Evolutionary conservation across 371 early-diverging fungal genomes (phyloP), one percentile per base, ranked within the genome.

Genomic region (Syncephalis fuscata): DNA sequence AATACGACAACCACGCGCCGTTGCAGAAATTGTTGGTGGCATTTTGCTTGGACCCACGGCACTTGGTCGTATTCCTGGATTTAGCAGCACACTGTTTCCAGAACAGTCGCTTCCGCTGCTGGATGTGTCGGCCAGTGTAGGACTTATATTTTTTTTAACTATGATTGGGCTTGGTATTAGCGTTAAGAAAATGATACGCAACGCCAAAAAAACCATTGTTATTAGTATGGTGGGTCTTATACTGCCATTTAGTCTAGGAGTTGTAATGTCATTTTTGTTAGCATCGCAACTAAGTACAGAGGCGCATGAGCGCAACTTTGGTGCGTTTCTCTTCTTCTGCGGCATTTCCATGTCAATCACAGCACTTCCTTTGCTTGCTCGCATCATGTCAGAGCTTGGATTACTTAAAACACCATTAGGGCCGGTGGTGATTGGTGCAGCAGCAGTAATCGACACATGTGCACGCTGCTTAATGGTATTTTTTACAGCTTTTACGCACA

Each of bases 321-420:
- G 66, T 11, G 78, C 68, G 39, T 91, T 84, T 53, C 51, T 82
- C 39, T 73, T 84, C 26, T 92, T 92, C 60, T 62, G 76, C 22
- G 87, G 87, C 46, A 89, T 91, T 2, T 84, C 88, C 44, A 83
- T 92, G 80, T 71, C 88, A 19, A 91, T 92, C 57, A 94, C 94
- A 0, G 89, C 93, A 0, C 90, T 91, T 53, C 93, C 90, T 0
- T 88, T 92, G 7, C 71, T 94, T 21, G 95, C 89, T 0, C 81
- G 95, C 50, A 91, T 94, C 44, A 65, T 94, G 46, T 81, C 87
- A 0, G 92, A 92, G 57, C 69, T 80, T 22, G 82, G 85, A 48
- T 58, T 92, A 39, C 58, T 92, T 37, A 64, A 73, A 15, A 89
- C 92, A n/a, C 60, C 61, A 21, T 85, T 89, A 2, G 95, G 92